Percentiles rank a stretch among this genome's conserved stretches.
Conservation (phyloP, 2,329 filamentous ascomycete genomes). For the Aspergillus awamori region DNA sequence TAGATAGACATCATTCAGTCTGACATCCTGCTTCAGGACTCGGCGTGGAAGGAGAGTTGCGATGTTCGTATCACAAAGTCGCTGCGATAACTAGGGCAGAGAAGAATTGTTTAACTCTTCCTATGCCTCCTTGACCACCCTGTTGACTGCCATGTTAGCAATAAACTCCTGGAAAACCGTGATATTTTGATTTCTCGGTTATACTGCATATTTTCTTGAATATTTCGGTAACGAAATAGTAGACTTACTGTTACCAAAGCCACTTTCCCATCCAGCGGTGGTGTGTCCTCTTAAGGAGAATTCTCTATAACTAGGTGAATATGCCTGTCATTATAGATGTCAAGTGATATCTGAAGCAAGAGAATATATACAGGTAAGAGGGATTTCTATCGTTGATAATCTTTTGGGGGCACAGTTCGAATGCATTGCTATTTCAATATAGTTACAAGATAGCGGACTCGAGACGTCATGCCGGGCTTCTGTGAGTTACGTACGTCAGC, state of each 20-base stretch:
- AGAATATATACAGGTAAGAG: background rate
- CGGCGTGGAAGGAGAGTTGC: background rate
- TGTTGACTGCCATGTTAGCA: background rate
- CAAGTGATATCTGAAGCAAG: background rate
- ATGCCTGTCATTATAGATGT: conserved; percentile 27
- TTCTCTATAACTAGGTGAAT: conserved; percentile 27
- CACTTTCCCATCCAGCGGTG: background rate
- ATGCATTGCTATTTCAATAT: background rate
- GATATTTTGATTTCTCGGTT: background rate
- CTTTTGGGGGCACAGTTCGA: no score
- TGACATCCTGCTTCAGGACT: background rate
- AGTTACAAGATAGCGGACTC: background rate
- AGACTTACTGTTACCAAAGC: background rate
- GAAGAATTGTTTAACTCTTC: background rate
- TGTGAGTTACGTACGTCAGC: background rate
- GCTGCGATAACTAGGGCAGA: background rate
- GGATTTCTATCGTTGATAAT: background rate
- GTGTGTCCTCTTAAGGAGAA: conserved; percentile 18
- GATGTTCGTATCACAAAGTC: no score
- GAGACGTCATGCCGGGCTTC: background rate
- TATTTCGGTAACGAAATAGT: background rate
- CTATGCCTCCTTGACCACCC: background rate
- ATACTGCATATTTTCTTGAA: background rate
- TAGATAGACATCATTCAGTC: conserved; percentile 17
- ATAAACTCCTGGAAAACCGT: background rate